A percentile compares a stretch with the other conserved stretches of the same genome.
Evolutionary conservation across 2,329 filamentous ascomycete species (phyloP).

Genomic region (Colletotrichum tropicale): DNA sequence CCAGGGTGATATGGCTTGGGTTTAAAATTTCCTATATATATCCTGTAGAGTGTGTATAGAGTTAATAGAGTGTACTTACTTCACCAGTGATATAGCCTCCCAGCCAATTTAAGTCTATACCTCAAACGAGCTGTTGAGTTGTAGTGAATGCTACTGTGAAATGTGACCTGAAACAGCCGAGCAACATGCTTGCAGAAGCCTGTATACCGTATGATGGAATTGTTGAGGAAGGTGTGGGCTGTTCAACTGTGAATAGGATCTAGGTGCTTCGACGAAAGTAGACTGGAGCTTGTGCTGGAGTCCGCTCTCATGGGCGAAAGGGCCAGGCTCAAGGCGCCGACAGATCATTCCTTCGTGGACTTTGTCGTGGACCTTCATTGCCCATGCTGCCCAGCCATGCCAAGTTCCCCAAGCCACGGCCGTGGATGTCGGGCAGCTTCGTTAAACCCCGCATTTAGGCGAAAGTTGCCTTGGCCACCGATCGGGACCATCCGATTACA

Average conservation of each 20-base stretch:
- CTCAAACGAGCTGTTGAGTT: too few species aligned
- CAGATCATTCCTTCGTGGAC: neutral
- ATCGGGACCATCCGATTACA: neutral
- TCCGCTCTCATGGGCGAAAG: too few species aligned
- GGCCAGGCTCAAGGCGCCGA: neutral
- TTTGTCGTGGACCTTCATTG: neutral
- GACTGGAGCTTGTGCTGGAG: too few species aligned
- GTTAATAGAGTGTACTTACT: constrained; percentile 3
- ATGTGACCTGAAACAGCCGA: neutral
- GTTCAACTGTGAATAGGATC: too few species aligned
- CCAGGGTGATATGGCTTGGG: neutral
- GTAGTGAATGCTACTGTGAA: too few species aligned
- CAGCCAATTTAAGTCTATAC: neutral
- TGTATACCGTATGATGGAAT: too few species aligned
- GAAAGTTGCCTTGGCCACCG: neutral
- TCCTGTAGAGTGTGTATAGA: neutral
- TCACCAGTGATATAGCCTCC: neutral
- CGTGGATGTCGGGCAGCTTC: neutral
- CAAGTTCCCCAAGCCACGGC: neutral
- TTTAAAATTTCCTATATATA: neutral
- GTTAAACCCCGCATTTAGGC: neutral
- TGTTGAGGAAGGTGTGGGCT: too few species aligned
- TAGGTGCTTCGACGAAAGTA: too few species aligned
- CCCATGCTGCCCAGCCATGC: neutral
- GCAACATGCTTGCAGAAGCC: too few species aligned